These are phyloP conservation scores for Lanzia echinophila DNA, from an alignment of 2,329 filamentous ascomycete genomes.

Conservation along the genomic window DNA sequence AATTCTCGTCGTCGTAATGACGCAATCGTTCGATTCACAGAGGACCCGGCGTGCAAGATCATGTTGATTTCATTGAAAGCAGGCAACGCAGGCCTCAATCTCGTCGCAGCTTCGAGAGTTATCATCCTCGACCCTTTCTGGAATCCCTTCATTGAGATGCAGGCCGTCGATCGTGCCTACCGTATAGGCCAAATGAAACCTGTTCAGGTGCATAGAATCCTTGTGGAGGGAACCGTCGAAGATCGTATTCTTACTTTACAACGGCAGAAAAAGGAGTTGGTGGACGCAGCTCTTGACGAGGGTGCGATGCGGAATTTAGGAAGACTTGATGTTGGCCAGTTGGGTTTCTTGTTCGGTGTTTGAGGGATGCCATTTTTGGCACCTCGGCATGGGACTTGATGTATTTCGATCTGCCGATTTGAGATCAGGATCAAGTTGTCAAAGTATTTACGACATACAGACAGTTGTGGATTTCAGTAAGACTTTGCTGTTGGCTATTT, in stretches of 20 bases:
- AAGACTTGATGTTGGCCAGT: slow-evolving; percentile 42
- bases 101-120: slow-evolving; percentile 75
- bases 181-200: slow-evolving; percentile 72
- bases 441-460: too few relatives aligned
- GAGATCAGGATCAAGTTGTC: too few relatives aligned
- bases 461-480: too few relatives aligned
- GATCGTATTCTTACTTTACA: slow-evolving; percentile 78
- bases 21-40: slow-evolving; percentile 58
- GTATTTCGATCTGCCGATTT: too few relatives aligned
- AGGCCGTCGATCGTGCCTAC: slow-evolving; percentile 84
- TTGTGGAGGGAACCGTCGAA: slow-evolving; percentile 74
- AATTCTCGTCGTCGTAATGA: slow-evolving; percentile 56
- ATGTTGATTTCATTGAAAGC: slow-evolving; percentile 76
- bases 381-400: background rate
- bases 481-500: too few relatives aligned
- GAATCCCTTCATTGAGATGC: slow-evolving; percentile 90
- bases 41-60: slow-evolving; percentile 52
- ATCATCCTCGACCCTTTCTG: slow-evolving; percentile 91
- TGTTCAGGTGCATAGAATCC: slow-evolving; percentile 73
- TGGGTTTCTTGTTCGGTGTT: slow-evolving; percentile 27
- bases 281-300: slow-evolving; percentile 76
- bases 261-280: slow-evolving; percentile 68
- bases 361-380: background rate
- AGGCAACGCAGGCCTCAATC: slow-evolving; percentile 79
- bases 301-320: slow-evolving; percentile 59